A percentile compares a stretch with the other conserved stretches of the same genome.
phyloP scores from a whole-genome alignment of 371 early-diverging fungal genomes.

The Rhizopus delemar region DNA sequence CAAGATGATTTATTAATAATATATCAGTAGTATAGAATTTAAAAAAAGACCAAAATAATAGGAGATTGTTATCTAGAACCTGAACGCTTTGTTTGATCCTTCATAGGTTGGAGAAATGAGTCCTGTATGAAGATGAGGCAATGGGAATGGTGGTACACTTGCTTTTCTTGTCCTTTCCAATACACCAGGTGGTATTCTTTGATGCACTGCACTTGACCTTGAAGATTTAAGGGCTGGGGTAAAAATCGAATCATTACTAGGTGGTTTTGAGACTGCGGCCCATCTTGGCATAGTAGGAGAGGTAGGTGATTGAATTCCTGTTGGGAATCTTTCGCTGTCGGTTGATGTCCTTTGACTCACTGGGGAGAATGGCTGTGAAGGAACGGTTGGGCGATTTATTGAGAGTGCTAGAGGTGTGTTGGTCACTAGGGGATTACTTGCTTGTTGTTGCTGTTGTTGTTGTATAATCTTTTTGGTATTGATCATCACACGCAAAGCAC shows the following conservation, averaged over 20 bases:
- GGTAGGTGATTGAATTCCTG: not conserved
- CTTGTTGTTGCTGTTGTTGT: constrained; percentile 51
- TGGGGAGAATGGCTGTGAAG: not conserved
- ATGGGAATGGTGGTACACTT: not conserved
- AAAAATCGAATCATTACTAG: too few relatives aligned
- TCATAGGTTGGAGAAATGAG: too few relatives aligned
- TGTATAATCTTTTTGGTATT: constrained; percentile 62
- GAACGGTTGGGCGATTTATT: not conserved
- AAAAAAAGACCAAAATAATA: too few relatives aligned
- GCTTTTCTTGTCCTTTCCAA: constrained; percentile 1
- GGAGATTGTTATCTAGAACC: too few relatives aligned
- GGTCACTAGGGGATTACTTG: not conserved
- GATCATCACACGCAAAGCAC: constrained; percentile 66
- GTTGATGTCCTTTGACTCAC: not conserved
- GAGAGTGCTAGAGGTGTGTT: not conserved
- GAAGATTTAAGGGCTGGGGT: not conserved
- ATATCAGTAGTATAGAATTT: too few relatives aligned
- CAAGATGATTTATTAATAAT: too few relatives aligned
- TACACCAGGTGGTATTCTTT: not conserved
- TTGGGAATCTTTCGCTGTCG: not conserved
- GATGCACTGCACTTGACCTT: not conserved
- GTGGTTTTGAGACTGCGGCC: too few relatives aligned
- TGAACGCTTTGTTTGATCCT: too few relatives aligned
- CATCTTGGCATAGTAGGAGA: too few relatives aligned
- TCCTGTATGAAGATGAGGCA: too few relatives aligned